Evolutionary conservation across 768 basidiomycete species (phyloP), one percentile per base, ranked within the genome.

Genomic region (Guyanaporus albipodus): DNA sequence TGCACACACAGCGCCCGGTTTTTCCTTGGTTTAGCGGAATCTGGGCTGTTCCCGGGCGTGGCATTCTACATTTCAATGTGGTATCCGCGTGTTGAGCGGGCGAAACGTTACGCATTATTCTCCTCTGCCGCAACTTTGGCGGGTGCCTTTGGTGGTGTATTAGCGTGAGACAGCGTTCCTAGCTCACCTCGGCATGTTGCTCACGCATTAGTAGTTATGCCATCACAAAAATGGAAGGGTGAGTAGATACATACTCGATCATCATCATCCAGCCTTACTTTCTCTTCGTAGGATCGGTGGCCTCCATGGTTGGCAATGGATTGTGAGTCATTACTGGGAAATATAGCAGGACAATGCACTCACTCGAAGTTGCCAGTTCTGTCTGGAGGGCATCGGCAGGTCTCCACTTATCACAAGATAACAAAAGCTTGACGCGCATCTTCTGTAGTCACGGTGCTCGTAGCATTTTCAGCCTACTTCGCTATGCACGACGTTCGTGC

Each of bases 51-150:
- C 41, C 68, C 72, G 0, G 70, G 69, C 3, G 57, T 72, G 39
- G 57, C 67, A 12, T 76, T 66, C 49, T 72, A 69, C 26, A 58
- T 81, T 26, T 77, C 77, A 3, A 61, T 75, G 38, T 84, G 80
- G 81, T 79, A 87, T 59, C 72, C 78, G 8, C 68, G 76, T 34
- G 63, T 67, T 32, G 82, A 83, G 55, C 76, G 76, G 36, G 80
- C 75, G 11, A 65, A 64, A 49, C 75, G 82, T 29, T 69, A 79
- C 28, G 78, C 82, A 2, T 60, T 82, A 14, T 83, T 85, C 69
- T 73, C 76, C 61, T 74, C 75, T 14, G 77, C 78, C 38, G 78
- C 80, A 14, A 80, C 78, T 2, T 49, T 77, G 37, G 74, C 78
- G 21, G 80, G 71, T 29, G 63, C 67, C 45, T 78, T 67, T 54